A percentile compares a stretch with the other conserved stretches of the same genome.
Conservation (phyloP, 129 eudicot species). For the Pseudognaphalium luteoalbum region DNA sequence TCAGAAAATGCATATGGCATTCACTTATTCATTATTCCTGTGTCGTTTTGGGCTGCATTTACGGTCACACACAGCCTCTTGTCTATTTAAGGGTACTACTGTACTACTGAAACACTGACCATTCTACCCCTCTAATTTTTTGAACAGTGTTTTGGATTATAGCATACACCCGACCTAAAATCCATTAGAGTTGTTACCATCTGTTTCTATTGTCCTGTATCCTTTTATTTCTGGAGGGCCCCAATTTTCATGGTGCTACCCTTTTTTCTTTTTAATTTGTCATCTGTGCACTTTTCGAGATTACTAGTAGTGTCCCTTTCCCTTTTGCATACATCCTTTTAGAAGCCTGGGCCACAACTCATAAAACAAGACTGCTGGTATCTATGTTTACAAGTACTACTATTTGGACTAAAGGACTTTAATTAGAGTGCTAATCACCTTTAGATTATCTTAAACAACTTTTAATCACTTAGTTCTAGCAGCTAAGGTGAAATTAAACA, state of each 20-base stretch:
- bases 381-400: constrained; percentile 20
- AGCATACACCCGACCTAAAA: background rate
- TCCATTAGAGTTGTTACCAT: constrained; percentile 22
- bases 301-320: constrained; percentile 17
- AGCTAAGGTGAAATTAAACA: background rate
- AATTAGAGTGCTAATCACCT: background rate
- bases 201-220: constrained; percentile 30
- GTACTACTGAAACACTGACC: constrained; percentile 24
- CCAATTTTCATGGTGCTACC: background rate
- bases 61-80: constrained; percentile 11
- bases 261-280: background rate
- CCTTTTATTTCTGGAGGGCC: constrained; percentile 21
- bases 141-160: constrained; percentile 26
- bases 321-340: constrained; percentile 13
- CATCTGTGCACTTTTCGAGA: constrained; percentile 17
- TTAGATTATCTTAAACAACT: background rate
- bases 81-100: constrained; percentile 30
- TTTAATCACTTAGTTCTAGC: background rate
- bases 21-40: constrained; percentile 29
- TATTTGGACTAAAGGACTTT: background rate
- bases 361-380: constrained; percentile 20
- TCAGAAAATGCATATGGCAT: constrained; percentile 40
- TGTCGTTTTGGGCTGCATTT: constrained; percentile 29
- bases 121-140: constrained; percentile 23
- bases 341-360: constrained; percentile 1